Conservation (phyloP, 495 filamentous ascomycete species). For the Aspergillus haitiensis region DNA sequence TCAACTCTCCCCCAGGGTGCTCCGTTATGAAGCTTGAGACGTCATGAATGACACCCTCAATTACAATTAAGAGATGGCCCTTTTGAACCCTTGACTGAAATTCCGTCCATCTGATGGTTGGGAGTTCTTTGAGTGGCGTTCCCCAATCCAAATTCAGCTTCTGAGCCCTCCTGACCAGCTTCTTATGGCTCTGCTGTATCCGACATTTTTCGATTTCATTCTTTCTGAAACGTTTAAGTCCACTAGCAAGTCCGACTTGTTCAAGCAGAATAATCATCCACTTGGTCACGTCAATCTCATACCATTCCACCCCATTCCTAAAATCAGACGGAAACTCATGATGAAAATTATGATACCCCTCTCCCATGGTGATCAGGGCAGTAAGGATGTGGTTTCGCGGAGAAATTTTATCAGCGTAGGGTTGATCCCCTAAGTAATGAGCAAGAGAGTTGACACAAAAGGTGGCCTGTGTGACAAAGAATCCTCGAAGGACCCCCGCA, state of each 20-base stretch:
- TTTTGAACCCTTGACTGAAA: conserved; percentile 37
- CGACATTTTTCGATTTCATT: conserved; percentile 96
- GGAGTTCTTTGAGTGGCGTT: conserved; percentile 76
- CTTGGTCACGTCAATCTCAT: conserved; percentile 94
- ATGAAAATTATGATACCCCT: conserved; percentile 96
- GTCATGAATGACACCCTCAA: conserved; percentile 12
- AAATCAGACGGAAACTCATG: conserved; percentile 95
- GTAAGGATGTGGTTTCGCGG: conserved; percentile 88
- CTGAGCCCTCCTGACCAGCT: conserved; percentile 71
- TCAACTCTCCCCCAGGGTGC: conserved; percentile 7
- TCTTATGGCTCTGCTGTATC: conserved; percentile 89
- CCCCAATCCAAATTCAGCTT: conserved; percentile 83
- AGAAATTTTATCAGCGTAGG: conserved; percentile 90
- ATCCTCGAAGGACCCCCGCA: conserved; percentile 80
- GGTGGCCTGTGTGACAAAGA: conserved; percentile 91
- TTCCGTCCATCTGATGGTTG: conserved; percentile 87
- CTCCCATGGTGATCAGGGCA: conserved; percentile 82
- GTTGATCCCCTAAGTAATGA: conserved; percentile 92
- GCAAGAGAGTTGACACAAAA: conserved; percentile 95
- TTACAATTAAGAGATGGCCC: not conserved
- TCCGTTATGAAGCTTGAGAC: conserved; percentile 2
- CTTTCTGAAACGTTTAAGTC: conserved; percentile 83
- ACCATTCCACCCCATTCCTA: conserved; percentile 90
- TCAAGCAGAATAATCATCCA: conserved; percentile 86
- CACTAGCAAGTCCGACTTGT: conserved; percentile 79